Conservation (phyloP, 2,329 filamentous ascomycete species). For the Xylariomycetidae sp. region DNA sequence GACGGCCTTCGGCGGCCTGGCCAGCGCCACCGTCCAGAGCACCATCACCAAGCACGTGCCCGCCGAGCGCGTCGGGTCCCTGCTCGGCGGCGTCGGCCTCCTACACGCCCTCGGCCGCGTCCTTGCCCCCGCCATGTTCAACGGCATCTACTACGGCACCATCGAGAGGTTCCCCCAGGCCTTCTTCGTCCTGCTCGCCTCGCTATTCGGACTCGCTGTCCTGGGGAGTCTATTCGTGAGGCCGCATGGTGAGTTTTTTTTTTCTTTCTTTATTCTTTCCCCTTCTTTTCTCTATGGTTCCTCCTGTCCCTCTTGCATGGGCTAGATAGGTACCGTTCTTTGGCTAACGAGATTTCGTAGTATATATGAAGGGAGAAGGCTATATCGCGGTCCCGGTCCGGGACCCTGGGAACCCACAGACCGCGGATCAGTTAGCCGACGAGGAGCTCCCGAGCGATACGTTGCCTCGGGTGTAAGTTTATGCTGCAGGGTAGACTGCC, state of each 20-base stretch:
- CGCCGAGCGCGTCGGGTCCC: constrained; percentile 71
- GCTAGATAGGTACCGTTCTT: neutral
- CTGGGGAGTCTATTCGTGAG: constrained; percentile 65
- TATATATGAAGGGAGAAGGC: constrained; percentile 22
- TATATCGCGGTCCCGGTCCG: constrained; percentile 17
- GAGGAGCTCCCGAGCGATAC: constrained; percentile 17
- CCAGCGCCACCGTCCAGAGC: constrained; percentile 77
- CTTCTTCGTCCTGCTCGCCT: constrained; percentile 71
- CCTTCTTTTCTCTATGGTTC: no score
- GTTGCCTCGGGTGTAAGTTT: no score
- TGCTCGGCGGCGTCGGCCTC: constrained; percentile 84
- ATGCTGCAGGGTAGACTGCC: no score
- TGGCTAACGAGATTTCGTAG: constrained; percentile 13
- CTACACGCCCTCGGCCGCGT: constrained; percentile 79
- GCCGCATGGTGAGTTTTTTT: constrained; percentile 62
- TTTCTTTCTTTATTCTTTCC: neutral
- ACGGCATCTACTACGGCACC: constrained; percentile 78
- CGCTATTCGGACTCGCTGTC: constrained; percentile 63
- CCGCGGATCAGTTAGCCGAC: constrained; percentile 8
- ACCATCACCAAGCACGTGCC: constrained; percentile 89
- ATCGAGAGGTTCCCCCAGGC: constrained; percentile 74
- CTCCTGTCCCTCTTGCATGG: neutral
- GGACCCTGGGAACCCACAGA: constrained; percentile 7
- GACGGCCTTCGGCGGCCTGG: constrained; percentile 77
- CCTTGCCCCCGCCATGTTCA: constrained; percentile 76